Conservation (phyloP, 2,329 filamentous ascomycete genomes). For the Aureobasidium leucospermi region DNA sequence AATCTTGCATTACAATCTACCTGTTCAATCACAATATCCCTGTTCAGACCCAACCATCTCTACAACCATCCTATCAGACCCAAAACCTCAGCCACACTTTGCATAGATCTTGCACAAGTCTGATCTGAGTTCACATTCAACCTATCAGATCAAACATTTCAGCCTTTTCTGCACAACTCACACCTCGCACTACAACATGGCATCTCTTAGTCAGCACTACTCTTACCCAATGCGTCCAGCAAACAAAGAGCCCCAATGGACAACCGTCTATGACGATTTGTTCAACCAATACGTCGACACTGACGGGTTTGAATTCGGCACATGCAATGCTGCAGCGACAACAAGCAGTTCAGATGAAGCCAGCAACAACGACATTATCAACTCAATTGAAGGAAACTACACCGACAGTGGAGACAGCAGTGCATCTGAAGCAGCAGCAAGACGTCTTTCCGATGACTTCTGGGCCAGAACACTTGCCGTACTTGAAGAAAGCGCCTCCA, state of each 20-base stretch:
- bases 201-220: conserved; percentile 6
- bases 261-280: conserved; percentile 53
- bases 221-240: conserved; percentile 24
- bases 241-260: conserved; percentile 48
- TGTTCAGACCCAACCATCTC: not conserved
- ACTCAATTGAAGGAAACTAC: not conserved
- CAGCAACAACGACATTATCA: not conserved
- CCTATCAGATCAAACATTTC: not conserved
- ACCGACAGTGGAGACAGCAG: conserved; percentile 4
- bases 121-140: not conserved
- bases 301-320: conserved; percentile 42
- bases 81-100: not conserved
- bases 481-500: conserved; percentile 43
- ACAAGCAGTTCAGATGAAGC: conserved; percentile 26
- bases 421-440: not conserved
- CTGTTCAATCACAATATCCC: not conserved
- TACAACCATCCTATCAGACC: conserved; percentile 1
- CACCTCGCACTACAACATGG: conserved; percentile 2
- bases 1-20: conserved; percentile 1
- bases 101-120: conserved; percentile 1
- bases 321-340: conserved; percentile 38
- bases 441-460: conserved; percentile 33
- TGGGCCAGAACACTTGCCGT: conserved; percentile 49
- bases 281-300: conserved; percentile 58
- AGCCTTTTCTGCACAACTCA: not conserved